Conservation (phyloP, 495 filamentous ascomycete genomes). For the Podospora tetraspora region DNA sequence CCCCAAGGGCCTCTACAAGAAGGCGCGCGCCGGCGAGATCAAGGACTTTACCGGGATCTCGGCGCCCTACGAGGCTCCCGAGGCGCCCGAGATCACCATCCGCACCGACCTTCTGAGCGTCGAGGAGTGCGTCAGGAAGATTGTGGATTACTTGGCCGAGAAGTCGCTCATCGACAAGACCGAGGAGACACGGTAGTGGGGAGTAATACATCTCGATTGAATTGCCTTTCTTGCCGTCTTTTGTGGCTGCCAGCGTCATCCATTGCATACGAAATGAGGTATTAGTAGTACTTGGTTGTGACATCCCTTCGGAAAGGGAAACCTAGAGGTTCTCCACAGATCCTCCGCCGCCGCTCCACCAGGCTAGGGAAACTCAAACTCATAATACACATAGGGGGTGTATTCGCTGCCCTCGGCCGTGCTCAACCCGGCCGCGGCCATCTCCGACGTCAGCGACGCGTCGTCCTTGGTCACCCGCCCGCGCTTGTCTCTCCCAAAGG, state of each 20-base stretch:
- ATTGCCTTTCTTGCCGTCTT: neutral
- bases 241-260: neutral
- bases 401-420: slow-evolving; percentile 73
- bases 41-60: slow-evolving; percentile 95
- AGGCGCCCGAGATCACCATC: slow-evolving; percentile 79
- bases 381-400: slow-evolving; percentile 94
- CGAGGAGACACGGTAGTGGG: slow-evolving; percentile 28
- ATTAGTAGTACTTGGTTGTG: neutral
- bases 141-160: slow-evolving; percentile 71
- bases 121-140: slow-evolving; percentile 77
- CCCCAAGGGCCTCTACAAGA: slow-evolving; percentile 96
- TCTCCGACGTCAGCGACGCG: slow-evolving; percentile 64
- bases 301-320: neutral
- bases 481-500: slow-evolving; percentile 90
- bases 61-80: slow-evolving; percentile 89
- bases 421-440: slow-evolving; percentile 60
- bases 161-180: slow-evolving; percentile 37
- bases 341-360: neutral
- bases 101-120: slow-evolving; percentile 69
- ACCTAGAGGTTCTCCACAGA: neutral
- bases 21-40: slow-evolving; percentile 85
- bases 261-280: slow-evolving; percentile 1
- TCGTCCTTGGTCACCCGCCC: slow-evolving; percentile 87
- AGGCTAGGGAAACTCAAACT: slow-evolving; percentile 65
- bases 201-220: neutral